Conservation (phyloP, 2,329 filamentous ascomycete genomes). For the Sclerotinia glacialis region DNA sequence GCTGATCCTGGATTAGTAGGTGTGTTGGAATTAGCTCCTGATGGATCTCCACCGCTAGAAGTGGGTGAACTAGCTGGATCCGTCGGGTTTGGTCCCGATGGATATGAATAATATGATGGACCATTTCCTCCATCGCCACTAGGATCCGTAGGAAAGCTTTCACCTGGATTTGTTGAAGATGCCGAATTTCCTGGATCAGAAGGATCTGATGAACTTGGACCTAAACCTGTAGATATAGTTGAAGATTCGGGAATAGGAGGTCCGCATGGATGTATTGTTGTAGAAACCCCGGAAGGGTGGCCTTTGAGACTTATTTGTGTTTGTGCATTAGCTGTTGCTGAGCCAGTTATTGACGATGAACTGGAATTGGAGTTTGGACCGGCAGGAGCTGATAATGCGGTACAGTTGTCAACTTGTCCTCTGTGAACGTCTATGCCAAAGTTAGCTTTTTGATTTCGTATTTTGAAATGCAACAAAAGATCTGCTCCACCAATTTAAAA, state of each 20-base stretch:
- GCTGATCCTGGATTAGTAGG: neutral
- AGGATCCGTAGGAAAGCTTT: neutral
- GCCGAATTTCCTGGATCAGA: neutral
- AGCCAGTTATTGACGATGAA: neutral
- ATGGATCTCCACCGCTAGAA: neutral
- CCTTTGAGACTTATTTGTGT: slow-evolving; percentile 4
- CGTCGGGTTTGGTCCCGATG: neutral
- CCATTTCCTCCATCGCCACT: neutral
- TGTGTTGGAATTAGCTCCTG: neutral
- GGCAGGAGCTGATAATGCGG: neutral
- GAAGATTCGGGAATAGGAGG: neutral
- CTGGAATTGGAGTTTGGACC: neutral
- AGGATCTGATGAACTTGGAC: neutral
- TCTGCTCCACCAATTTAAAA: neutral
- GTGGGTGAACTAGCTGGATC: neutral
- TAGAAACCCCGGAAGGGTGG: neutral
- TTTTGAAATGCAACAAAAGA: neutral
- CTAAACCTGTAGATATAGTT: neutral
- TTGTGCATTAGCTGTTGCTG: neutral
- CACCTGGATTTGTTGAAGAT: neutral
- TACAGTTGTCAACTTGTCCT: neutral
- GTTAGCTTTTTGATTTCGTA: neutral
- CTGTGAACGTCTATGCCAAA: neutral
- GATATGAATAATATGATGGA: slow-evolving; percentile 2
- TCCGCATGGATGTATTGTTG: neutral